phyloP scores from a whole-genome alignment of 2,329 filamentous ascomycete species.

The Cladosporium austrohemisphaericum region DNA sequence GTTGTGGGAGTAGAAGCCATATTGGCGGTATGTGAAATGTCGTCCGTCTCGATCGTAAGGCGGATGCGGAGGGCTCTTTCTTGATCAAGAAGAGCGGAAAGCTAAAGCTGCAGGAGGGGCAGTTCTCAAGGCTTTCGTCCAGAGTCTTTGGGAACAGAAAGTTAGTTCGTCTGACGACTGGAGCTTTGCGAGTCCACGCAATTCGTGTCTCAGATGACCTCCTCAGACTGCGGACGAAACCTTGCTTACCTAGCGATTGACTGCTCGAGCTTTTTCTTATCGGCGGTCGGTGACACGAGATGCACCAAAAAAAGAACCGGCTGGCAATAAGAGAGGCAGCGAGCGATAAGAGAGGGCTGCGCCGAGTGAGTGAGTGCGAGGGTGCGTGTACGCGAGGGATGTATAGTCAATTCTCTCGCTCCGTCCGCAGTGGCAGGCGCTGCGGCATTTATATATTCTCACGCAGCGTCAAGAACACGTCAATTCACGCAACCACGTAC shows the following conservation, averaged over 20 bases:
- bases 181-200: too few species aligned
- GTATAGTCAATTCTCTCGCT: too few species aligned
- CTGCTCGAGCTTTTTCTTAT: slow-evolving; percentile 11
- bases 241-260: slow-evolving; percentile 10
- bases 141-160: too few species aligned
- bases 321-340: neutral
- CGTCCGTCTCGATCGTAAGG: too few species aligned
- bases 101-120: too few species aligned
- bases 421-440: neutral
- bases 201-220: too few species aligned
- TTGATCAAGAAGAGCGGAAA: too few species aligned
- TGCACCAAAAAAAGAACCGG: slow-evolving; percentile 6
- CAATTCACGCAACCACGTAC: neutral
- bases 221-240: neutral
- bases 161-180: too few species aligned
- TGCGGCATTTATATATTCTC: slow-evolving; percentile 8
- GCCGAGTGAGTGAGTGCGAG: neutral
- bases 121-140: too few species aligned
- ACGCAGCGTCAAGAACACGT: neutral
- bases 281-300: slow-evolving; percentile 10
- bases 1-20: slow-evolving; percentile 13
- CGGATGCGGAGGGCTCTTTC: too few species aligned
- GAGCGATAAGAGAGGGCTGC: slow-evolving; percentile 5
- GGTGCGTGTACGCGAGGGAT: neutral
- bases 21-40: slow-evolving; percentile 7